phyloP scores from a whole-genome alignment of 2,329 filamentous ascomycete species.

The Paracoccidioides lutzii region DNA sequence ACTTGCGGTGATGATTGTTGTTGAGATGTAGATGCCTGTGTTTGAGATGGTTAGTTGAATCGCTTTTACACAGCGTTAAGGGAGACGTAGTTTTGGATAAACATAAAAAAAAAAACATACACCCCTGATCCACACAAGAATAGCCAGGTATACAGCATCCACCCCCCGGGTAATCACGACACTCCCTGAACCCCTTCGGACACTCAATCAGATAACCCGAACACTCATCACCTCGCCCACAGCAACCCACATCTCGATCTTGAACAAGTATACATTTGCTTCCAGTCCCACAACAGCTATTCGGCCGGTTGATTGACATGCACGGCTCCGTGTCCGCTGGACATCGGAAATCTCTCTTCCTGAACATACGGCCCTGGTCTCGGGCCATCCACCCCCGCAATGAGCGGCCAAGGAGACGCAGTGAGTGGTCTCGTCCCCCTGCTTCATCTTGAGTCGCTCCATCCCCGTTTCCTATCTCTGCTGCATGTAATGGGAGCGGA shows the following conservation, averaged over 20 bases:
- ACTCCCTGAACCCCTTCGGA: conserved; percentile 40
- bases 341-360: conserved; percentile 43
- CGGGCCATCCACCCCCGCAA: conserved; percentile 6
- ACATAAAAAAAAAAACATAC: conserved; percentile 20
- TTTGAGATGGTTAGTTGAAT: neutral
- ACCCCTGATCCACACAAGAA: conserved; percentile 44
- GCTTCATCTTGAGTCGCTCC: neutral
- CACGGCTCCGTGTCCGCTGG: conserved; percentile 44
- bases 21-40: conserved; percentile 23
- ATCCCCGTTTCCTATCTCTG: neutral
- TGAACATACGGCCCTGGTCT: conserved; percentile 13
- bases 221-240: conserved; percentile 41
- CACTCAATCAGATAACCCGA: conserved; percentile 39
- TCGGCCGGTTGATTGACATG: conserved; percentile 40
- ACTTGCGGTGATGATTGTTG: conserved; percentile 23
- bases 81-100: conserved; percentile 1
- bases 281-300: conserved; percentile 45
- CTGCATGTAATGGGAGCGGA: conserved; percentile 14
- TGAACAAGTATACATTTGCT: conserved; percentile 42
- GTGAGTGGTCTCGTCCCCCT: neutral
- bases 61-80: neutral
- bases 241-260: conserved; percentile 49
- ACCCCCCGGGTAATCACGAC: conserved; percentile 42
- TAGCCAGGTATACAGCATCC: conserved; percentile 52
- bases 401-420: conserved; percentile 2